Conservation (phyloP, 2,329 filamentous ascomycete genomes). For the Fusarium coicis region DNA sequence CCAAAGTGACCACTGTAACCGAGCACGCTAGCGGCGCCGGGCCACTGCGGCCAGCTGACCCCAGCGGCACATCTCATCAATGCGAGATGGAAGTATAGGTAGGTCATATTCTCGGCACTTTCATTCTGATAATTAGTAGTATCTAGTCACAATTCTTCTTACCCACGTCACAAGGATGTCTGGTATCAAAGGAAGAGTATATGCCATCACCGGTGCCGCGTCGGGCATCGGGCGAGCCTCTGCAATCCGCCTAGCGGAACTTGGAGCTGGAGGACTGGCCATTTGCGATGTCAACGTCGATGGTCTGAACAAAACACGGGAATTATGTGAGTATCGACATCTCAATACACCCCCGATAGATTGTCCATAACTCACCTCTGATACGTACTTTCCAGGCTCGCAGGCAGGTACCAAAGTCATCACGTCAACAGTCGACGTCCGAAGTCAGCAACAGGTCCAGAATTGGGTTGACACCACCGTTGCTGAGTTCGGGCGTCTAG, state of each 20-base stretch:
- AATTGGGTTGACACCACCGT: background rate
- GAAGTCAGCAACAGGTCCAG: background rate
- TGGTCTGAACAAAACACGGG: background rate
- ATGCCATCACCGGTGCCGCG: background rate
- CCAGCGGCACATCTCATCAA: background rate
- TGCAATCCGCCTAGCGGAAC: background rate
- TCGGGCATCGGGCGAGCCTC: background rate
- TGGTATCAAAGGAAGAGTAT: background rate
- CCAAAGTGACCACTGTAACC: background rate
- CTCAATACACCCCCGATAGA: too few species aligned
- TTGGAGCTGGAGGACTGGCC: background rate
- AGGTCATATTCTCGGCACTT: background rate
- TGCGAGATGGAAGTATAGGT: background rate
- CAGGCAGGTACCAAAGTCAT: background rate
- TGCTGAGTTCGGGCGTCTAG: background rate
- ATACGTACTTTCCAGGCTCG: background rate
- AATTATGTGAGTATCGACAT: background rate
- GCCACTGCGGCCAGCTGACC: background rate
- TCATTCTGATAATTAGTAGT: background rate
- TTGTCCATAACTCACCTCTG: too few species aligned
- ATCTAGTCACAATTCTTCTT: fast-evolving
- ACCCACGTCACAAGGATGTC: fast-evolving
- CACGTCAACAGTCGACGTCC: background rate
- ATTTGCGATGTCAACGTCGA: background rate
- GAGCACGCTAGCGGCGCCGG: background rate